Evolutionary conservation across 805 yeast genomes (phyloP), one percentile per base, ranked within the genome.

Genomic region (Cyberlindnera nakhonratchasimensis): DNA sequence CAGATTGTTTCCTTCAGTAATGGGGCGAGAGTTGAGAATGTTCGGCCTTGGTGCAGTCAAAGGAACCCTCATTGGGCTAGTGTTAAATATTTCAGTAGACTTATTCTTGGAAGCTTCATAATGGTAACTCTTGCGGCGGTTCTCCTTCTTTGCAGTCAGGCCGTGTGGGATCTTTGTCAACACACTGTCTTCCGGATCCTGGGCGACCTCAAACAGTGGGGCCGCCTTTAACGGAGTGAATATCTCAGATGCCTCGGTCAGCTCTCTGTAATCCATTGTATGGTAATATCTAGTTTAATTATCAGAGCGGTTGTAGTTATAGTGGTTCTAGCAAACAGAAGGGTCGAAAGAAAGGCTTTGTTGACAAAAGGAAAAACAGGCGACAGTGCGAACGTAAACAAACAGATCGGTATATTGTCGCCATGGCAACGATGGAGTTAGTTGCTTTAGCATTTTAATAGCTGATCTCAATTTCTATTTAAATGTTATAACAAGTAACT

Each of bases 91-190:
- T 4, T 14, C 19, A 6, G 23, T 17, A 23, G 18, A 6, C 3
- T n/a, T 7, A 3, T 18, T 13, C 23, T 18, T 23, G 22, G 29
- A 3, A 11, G 29, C 12, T 18, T 30, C 46, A 19, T 46, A 40
- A 34, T 51, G 55, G 34, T 45, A 52, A 31, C 58, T 55, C 40
- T 50, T 53, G 35, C 62, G 62, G 41, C 62, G 62, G 32, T 52
- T 54, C 35, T 44, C 48, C 40, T 47, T 50, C 43, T 58, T 58
- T 2, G 58, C 58, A 9, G 60, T 54, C 28, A 75, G 54, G 0
- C 80, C 80, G 52, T 75, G 79, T 2, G 77, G 75, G 37, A 69
- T 66, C 48, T 58, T 65, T 19, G 54, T 55, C 19, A 58, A 16
- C 9, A 39, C 44, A 12, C 49, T 52, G 11, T 45, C 49, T 12